Base-by-base conservation (phyloP, 1,284 basidiomycete species). In the Rhodotorula sp. region DNA sequence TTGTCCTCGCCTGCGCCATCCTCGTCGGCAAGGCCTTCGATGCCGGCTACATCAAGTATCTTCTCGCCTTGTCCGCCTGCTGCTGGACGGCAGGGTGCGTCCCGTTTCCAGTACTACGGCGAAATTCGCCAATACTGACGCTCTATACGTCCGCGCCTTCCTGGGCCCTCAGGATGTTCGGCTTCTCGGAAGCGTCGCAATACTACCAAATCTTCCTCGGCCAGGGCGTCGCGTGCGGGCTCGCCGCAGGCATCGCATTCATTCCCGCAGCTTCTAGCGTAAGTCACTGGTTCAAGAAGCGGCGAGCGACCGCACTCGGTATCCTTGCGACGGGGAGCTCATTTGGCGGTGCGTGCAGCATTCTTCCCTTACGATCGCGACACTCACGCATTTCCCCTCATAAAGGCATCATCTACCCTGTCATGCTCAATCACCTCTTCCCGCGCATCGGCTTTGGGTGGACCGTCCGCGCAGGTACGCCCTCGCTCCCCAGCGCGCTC, bases 1-100 rank as follows among this genome's bases (percentile, higher is more conserved):
- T 69, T 25, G 72, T 77, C 3, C 68, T 73, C 19, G 62, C 70
- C 0, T 74, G 71, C 44, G 74, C 74, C 9, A 63, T 74, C 44
- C 19, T 77, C 0, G 62, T 73, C 2, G 78, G 78, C 25, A 76
- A 75, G 44, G 65, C 69, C 0, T 77, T 80, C 58, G 79, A 80
- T 59, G 74, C 77, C 2, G 73, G 77, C 36, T 72, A 75, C 63
- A 68, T 77, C 63, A 72, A 71, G n/a, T 70, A 71, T 22, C 57
- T 79, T 13, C 60, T 79, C 1, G 12, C 57, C 44, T 55, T 37
- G 5, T 71, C 76, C 0, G 62, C 71, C 4, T 57, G 72, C 13
- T 39, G 77, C 21, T 78, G 76, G 63, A 54, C 67, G 1, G 74
- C 67, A 3, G 71, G 76, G 65, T 79, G 64, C 44, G 59, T 63